Base-by-base conservation (phyloP, 371 early-diverging fungal species). In the Lichtheimia corymbifera region DNA sequence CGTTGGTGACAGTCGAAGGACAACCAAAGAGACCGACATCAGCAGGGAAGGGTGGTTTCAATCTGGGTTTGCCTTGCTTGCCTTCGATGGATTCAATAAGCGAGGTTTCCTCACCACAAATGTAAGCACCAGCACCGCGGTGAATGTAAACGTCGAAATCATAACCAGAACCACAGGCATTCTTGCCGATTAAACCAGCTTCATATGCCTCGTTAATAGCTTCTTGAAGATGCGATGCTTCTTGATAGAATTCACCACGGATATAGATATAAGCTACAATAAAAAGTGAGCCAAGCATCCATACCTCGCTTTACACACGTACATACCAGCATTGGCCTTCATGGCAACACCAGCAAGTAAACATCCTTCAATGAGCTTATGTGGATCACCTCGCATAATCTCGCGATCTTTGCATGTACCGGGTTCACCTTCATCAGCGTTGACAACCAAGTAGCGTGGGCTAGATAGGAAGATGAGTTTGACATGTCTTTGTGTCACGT, bases 361-460 rank as follows among this genome's bases (percentile, higher is more conserved):
- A 72, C 97, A 97, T 61, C 98, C 98, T 79, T 98, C 98, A 58
- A 98, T 80, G 54, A 97, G 86, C 83, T 97, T 98, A 84, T 98
- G 98, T 53, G 98, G 98, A 65, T 98, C 98, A 70, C 94, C 91
- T 66, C 98, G 91, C 85, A 98, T 86, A 68, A 98, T 98, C 75
- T 98, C 98, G 68, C 98, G 91, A 84, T 98, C 98, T 82, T 97
- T 97, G 89, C 98, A 98, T 55, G 98, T 98, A 60, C 97, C 97
- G 13, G 98, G 98, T 78, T 97, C 97, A 69, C 98, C 98, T 76
- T 98, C 98, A 75, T 98, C 97, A 61, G 97, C 97, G 72, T 98
- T 98, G 69, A 98, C 86, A 45, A 97, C 97, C 73, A 98, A 85
- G 74, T 97, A 98, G 42, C 95, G 88, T 45, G 97, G 97, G 53